Conservation (phyloP, 306 rosid genomes). For the Cucurbita moschata region DNA sequence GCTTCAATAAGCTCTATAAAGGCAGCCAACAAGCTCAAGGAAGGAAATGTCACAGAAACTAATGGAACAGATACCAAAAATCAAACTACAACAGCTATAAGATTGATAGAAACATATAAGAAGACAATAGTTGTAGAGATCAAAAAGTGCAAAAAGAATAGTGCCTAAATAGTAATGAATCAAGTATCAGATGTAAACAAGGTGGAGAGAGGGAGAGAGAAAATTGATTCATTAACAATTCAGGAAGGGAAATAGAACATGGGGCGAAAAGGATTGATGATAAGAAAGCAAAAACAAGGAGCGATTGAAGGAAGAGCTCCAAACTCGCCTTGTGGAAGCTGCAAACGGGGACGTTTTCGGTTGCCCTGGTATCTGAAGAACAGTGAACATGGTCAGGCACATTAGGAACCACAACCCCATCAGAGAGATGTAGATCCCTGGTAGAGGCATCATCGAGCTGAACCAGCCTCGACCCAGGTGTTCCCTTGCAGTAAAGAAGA, state of each 20-base stretch:
- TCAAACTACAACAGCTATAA: background rate
- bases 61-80: background rate
- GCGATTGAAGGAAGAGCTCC: background rate
- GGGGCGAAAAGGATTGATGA: slow-evolving; percentile 1
- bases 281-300: background rate
- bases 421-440: slow-evolving; percentile 48
- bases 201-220: background rate
- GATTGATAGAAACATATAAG: background rate
- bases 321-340: slow-evolving; percentile 56
- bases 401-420: slow-evolving; percentile 38
- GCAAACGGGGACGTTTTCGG: slow-evolving; percentile 38
- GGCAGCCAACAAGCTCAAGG: background rate
- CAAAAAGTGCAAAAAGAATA: background rate
- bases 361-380: slow-evolving; percentile 20
- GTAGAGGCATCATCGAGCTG: slow-evolving; percentile 34
- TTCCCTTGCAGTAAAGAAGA: slow-evolving; percentile 84
- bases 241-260: slow-evolving; percentile 5
- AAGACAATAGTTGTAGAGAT: background rate
- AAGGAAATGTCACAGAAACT: background rate
- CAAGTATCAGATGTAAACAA: background rate
- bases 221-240: background rate
- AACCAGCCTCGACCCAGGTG: slow-evolving; percentile 79
- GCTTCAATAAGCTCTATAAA: background rate
- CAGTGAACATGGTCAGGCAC: slow-evolving; percentile 53
- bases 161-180: background rate